These are phyloP conservation scores for Keqinozyma sinolaborantium DNA, from an alignment of 1,139 yeast species.

Conservation along the genomic window DNA sequence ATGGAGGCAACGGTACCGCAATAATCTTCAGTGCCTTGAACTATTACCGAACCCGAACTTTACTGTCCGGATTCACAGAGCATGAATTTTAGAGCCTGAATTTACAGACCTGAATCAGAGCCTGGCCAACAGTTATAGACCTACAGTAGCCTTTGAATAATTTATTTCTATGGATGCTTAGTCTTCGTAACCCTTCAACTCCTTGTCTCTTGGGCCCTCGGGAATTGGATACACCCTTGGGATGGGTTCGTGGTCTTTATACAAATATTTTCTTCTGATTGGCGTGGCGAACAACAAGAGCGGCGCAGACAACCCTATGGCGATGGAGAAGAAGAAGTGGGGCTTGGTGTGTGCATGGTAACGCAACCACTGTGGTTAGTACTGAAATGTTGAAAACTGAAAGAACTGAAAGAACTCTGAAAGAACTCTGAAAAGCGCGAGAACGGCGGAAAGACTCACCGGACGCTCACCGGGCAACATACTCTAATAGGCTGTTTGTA, in stretches of 20 bases:
- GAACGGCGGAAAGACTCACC: not conserved
- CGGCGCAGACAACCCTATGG: conserved; percentile 69
- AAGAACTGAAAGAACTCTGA: not conserved
- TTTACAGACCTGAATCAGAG: no score
- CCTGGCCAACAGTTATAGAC: no score
- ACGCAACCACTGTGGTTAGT: conserved; percentile 64
- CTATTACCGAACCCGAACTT: no score
- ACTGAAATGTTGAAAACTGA: conserved; percentile 5
- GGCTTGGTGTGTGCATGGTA: conserved; percentile 80
- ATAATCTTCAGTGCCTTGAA: no score
- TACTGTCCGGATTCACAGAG: no score
- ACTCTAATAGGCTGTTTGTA: conserved; percentile 63
- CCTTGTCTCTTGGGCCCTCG: conserved; percentile 47
- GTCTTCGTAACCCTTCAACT: conserved; percentile 57
- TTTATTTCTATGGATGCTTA: conserved; percentile 10
- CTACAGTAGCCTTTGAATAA: not conserved
- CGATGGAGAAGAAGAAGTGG: conserved; percentile 68
- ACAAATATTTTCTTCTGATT: conserved; percentile 65
- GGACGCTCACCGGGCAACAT: conserved; percentile 23
- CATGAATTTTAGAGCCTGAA: no score
- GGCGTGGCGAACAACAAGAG: conserved; percentile 61
- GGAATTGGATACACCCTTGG: conserved; percentile 73
- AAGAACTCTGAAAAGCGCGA: not conserved
- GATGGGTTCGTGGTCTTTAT: conserved; percentile 63
- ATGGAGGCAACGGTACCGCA: no score